Evolutionary conservation across 2,329 filamentous ascomycete species (phyloP), one percentile per base, ranked within the genome.

Genomic region (Arthrobotrys iridis): DNA sequence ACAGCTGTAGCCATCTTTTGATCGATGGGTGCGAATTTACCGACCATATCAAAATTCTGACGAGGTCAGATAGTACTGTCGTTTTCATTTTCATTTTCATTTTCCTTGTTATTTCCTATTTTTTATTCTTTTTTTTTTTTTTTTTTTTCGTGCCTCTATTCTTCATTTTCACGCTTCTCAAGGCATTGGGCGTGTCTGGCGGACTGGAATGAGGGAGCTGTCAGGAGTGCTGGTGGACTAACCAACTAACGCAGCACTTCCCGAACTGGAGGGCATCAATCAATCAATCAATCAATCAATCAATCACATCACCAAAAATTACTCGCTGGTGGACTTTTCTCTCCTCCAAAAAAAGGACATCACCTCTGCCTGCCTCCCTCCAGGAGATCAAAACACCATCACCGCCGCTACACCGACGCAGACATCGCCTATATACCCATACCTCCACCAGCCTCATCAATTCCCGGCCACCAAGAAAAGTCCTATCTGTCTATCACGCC

Each of bases 281-380:
- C 22, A 4, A 33, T 33, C 28, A 33, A n/a, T 24, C 26, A 33
- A 50, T 15, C 22, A 28, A 37, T 65, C 30, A 48, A 40, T 59
- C 43, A 33, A 62, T 63, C 68, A 74, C 60, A 74, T 74, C 60
- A 59, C 62, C 60, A 66, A 45, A n/a, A n/a, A n/a, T n/a, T n/a
- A n/a, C n/a, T n/a, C n/a, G n/a, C n/a, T n/a, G n/a, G n/a, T n/a
- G n/a, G n/a, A n/a, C n/a, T n/a, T 55, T 62, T 22, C 26, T 8
- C 24, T 58, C 50, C 59, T 37, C 41, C 37, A 41, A 28, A 30
- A 45, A 50, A 52, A 74, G 60, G 62, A 55, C 41, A 45, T 52
- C 59, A 28, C 58, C 59, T 45, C 45, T 22, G 26, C 13, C 58
- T 65, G 33, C 30, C 18, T 22, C 57, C 48, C 26, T 50, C 50